Base-by-base conservation (phyloP, 495 filamentous ascomycete species). In the Saxispiralis lemnorum region DNA sequence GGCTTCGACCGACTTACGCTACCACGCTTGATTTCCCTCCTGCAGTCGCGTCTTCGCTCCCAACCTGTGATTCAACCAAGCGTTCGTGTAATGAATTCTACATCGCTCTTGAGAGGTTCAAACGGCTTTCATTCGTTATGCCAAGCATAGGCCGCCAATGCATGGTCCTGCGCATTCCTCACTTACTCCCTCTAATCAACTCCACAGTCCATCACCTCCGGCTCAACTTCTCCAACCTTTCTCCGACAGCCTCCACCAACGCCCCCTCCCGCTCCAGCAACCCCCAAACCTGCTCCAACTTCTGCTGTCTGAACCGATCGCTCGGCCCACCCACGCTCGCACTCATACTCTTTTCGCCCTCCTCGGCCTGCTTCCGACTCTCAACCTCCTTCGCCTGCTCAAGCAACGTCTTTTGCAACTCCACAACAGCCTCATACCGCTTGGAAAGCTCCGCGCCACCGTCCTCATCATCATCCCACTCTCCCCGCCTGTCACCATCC, bases 231-330 rank as follows among this genome's bases (percentile, higher is more conserved):
- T 31, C 40, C 45, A 56, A 49, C 45, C 48, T 41, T 40, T 47
- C 54, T 14, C n/a, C 39, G 7, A 53, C 46, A 17, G 38, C 54
- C 32, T 56, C 48, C 2, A 56, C 38, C 40, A 56, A 39, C 30
- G 54, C 54, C 39, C 41, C 46, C 44, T 56, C 55, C 41, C 49
- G 35, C 46, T 56, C 55, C 52, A 55, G 31, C 50, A 58, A 44
- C 31, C 19, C 39, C 44, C 36, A 40, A 20, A 58, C 53, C 35
- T 53, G 35, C 46, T 46, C 51, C 19, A 57, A 34, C 43, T 55
- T 55, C 41, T 51, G 42, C 35, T 44, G 55, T 16, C 56, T 51
- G 13, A 51, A 57, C 19, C 30, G 18, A 6, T 53, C 57, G 17
- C 49, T 47, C 34, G 51, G 44, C 17, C 53, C 51, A 33, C 45